Base-by-base conservation (phyloP, 1,284 basidiomycete genomes). In the Austropuccinia psidii region DNA sequence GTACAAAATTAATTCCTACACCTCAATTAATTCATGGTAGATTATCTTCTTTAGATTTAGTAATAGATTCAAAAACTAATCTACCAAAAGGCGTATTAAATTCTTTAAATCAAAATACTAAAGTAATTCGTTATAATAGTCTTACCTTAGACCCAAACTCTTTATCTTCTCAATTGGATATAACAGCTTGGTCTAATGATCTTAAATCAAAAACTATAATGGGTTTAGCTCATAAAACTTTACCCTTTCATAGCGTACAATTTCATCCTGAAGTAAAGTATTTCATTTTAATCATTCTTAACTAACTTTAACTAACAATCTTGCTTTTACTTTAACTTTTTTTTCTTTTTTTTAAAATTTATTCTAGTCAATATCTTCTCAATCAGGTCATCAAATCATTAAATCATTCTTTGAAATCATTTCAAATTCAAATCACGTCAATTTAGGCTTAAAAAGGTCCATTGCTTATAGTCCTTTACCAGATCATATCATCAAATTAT, bases 161-260 rank as follows among this genome's bases (percentile, higher is more conserved):
- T 6, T 74, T 85, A 1, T 84, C 84, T 0, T 74, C 77, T 2
- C 81, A 82, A 33, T 79, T 86, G 2, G 77, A 81, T 39, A 81
- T 84, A 15, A 83, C 82, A 9, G 84, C 84, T 9, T 83, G 81
- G 82, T 80, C 81, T 11, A 76, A 76, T 76, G 77, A 68, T 65
- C 78, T 64, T 11, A 68, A 37, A 24, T 72, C 45, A 27, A 55
- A 68, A 75, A 79, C 74, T 47, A 75, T 80, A 35, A 78, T 80
- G 74, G 83, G 81, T 0, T 66, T 84, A n/a, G 75, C 75, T 33
- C 92, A 94, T 79, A 83, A 78, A 54, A 80, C 78, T 13, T 85
- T 85, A 75, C 91, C 93, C 0, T 90, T 94, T 77, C 94, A 89
- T 87, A 92, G 91, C 2, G 93, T 98, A 1, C 94, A 98, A 79